Conservation (phyloP, 805 yeast species). For the Metschnikowia noctiluminum region DNA sequence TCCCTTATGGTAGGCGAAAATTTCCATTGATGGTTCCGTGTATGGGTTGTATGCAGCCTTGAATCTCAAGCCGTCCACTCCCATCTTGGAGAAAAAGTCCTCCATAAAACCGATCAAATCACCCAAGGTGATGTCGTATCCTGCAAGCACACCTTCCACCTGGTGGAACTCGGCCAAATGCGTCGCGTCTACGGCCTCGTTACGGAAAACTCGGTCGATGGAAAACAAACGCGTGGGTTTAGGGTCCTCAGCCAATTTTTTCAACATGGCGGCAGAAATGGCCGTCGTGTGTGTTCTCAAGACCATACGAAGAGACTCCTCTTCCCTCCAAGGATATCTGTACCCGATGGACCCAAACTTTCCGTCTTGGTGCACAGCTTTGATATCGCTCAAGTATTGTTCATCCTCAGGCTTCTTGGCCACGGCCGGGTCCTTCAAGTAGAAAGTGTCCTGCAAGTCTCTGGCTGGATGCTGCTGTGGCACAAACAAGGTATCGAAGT, state of each 20-base stretch:
- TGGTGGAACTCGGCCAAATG: constrained; percentile 99
- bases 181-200: constrained; percentile 99
- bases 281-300: constrained; percentile 98
- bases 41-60: constrained; percentile 99
- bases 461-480: constrained; percentile 99
- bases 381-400: constrained; percentile 72
- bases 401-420: constrained; percentile 84
- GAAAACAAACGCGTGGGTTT: constrained; percentile 89
- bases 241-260: constrained; percentile 82
- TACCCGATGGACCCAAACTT: constrained; percentile 95
- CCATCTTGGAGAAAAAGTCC: constrained; percentile 94
- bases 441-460: constrained; percentile 97
- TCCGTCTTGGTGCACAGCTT: constrained; percentile 84
- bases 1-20: constrained; percentile 94
- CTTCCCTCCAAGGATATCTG: constrained; percentile 95
- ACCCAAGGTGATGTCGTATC: constrained; percentile 90
- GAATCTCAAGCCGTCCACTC: constrained; percentile 91
- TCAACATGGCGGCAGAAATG: constrained; percentile 82
- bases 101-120: constrained; percentile 98
- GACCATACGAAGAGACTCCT: constrained; percentile 86
- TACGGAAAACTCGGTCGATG: constrained; percentile 97
- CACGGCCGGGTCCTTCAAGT: constrained; percentile 84
- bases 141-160: constrained; percentile 98
- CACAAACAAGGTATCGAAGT: constrained; percentile 91
- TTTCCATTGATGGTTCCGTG: constrained; percentile 98